Conservation (phyloP, 2,329 filamentous ascomycete genomes). For the Venturia pyrina region DNA sequence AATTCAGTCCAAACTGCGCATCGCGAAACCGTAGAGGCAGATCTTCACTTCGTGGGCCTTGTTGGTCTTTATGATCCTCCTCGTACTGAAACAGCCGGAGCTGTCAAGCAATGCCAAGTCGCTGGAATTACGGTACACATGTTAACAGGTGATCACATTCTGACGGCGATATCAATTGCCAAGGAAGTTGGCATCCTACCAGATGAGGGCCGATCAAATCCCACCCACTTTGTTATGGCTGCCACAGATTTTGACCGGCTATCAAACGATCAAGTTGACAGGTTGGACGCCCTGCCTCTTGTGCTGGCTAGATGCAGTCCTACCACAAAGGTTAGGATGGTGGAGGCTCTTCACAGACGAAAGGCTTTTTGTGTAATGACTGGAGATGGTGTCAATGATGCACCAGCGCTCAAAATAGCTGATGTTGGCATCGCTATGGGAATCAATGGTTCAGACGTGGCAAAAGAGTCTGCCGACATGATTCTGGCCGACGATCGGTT, state of each 20-base stretch:
- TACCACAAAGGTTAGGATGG: slow-evolving; percentile 38
- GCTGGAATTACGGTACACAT: slow-evolving; percentile 41
- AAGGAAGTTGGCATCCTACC: slow-evolving; percentile 37
- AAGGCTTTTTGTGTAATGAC: slow-evolving; percentile 33
- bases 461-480: slow-evolving; percentile 32
- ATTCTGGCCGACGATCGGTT: slow-evolving; percentile 33
- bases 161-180: slow-evolving; percentile 38
- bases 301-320: slow-evolving; percentile 38
- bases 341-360: slow-evolving; percentile 30
- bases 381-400: slow-evolving; percentile 33
- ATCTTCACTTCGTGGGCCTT: slow-evolving; percentile 67
- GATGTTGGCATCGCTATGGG: slow-evolving; percentile 35
- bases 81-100: slow-evolving; percentile 62
- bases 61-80: slow-evolving; percentile 82
- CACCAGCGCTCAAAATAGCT: slow-evolving; percentile 30
- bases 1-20: slow-evolving; percentile 16
- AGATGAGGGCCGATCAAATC: slow-evolving; percentile 21
- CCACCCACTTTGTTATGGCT: slow-evolving; percentile 28
- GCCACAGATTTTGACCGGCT: slow-evolving; percentile 36
- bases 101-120: slow-evolving; percentile 34
- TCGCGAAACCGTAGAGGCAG: slow-evolving; percentile 55
- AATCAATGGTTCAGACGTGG: slow-evolving; percentile 27
- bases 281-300: slow-evolving; percentile 30
- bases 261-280: slow-evolving; percentile 32
- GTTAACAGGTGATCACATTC: slow-evolving; percentile 38